Evolutionary conservation across 179 eudicot species (phyloP).

Genomic region (Drosera spatulata): DNA sequence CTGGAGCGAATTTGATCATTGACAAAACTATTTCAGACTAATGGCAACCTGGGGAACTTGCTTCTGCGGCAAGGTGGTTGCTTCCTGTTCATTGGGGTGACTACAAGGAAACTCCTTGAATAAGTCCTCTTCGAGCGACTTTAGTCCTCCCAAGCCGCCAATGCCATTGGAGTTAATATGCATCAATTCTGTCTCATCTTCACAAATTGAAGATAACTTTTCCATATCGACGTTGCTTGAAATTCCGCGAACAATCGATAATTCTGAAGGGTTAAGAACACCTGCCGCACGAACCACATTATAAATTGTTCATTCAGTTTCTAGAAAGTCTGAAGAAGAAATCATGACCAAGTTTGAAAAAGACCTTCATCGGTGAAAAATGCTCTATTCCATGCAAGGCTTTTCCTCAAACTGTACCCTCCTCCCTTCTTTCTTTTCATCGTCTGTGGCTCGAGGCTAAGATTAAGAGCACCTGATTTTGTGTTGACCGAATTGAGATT

Average conservation of each 20-base stretch:
- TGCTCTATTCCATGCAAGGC: slow-evolving; percentile 94
- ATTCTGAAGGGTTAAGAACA: slow-evolving; percentile 57
- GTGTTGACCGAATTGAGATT: slow-evolving; percentile 24
- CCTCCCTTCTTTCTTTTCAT: slow-evolving; percentile 71
- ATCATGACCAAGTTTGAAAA: background rate
- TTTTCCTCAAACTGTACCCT: slow-evolving; percentile 69
- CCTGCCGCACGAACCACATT: slow-evolving; percentile 31
- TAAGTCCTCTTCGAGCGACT: slow-evolving; percentile 17
- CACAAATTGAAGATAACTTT: slow-evolving; percentile 28
- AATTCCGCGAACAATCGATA: slow-evolving; percentile 59
- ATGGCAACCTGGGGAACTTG: slow-evolving; percentile 13
- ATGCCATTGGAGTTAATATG: slow-evolving; percentile 8
- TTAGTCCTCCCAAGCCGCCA: slow-evolving; percentile 13
- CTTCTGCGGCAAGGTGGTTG: slow-evolving; percentile 1
- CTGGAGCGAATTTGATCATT: too few relatives aligned
- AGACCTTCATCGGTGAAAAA: slow-evolving; percentile 89
- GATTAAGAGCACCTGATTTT: slow-evolving; percentile 29
- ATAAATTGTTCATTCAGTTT: slow-evolving; percentile 1
- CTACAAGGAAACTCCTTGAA: slow-evolving; percentile 13
- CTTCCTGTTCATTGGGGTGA: slow-evolving; percentile 13
- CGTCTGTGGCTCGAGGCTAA: slow-evolving; percentile 49
- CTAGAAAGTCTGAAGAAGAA: slow-evolving; percentile 2
- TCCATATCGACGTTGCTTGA: slow-evolving; percentile 21
- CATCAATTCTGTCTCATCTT: slow-evolving; percentile 20
- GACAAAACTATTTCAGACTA: too few relatives aligned